These are phyloP conservation scores for Nicotiana obtusifolia DNA, from an alignment of 257 asterid genomes.

Conservation along the genomic window DNA sequence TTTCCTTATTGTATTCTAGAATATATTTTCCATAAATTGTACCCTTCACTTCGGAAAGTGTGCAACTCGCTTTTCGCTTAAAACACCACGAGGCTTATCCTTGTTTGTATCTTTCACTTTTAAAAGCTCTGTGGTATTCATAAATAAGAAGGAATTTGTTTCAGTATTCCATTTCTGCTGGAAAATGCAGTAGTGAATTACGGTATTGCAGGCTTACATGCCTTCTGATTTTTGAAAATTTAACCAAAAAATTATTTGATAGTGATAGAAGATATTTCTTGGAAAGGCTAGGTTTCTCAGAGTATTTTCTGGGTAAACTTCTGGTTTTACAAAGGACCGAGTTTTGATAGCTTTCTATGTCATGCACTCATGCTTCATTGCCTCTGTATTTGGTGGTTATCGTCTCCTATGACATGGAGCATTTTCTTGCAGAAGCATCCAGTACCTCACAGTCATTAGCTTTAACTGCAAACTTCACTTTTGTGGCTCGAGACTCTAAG, in stretches of 20 bases:
- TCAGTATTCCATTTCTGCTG: not conserved
- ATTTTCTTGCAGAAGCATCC: conserved; percentile 36
- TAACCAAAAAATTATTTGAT: not conserved
- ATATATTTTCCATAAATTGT: not conserved
- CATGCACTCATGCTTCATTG: not conserved
- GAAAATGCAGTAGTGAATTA: not conserved
- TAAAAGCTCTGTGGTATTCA: not conserved
- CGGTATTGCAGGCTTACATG: not conserved
- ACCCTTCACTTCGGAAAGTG: not conserved
- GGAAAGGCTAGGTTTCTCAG: not conserved
- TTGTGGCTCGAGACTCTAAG: conserved; percentile 82
- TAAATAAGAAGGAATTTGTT: not conserved
- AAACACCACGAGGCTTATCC: not conserved
- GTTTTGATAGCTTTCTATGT: not conserved
- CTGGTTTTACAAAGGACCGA: not conserved
- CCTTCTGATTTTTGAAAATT: not conserved
- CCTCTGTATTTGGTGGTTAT: not conserved
- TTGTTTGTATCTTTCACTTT: not conserved
- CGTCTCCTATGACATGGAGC: not conserved
- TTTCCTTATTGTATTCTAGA: not conserved
- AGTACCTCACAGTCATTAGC: conserved; percentile 46
- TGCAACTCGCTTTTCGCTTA: not conserved
- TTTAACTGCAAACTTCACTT: conserved; percentile 90
- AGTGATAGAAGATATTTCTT: not conserved
- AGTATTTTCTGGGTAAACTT: not conserved